Percentiles rank a stretch among this genome's conserved stretches.
Conservation (phyloP, 768 basidiomycete species). For the Trametopsis cervina region DNA sequence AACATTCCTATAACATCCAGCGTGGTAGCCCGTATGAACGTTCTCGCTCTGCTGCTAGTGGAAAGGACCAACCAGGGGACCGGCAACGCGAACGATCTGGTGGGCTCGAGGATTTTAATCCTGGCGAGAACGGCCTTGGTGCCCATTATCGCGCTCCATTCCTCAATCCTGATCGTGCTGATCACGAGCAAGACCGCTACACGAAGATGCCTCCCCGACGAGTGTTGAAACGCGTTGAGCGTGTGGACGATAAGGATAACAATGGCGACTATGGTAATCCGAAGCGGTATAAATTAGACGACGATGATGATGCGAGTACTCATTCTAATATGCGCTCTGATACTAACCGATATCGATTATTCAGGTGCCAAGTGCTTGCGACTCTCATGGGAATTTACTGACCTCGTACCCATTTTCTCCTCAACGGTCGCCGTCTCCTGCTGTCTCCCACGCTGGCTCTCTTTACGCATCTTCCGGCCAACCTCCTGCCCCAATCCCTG, state of each 20-base stretch:
- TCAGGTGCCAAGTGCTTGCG: too few relatives aligned
- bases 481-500: not conserved
- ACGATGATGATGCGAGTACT: not conserved
- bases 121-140: not conserved
- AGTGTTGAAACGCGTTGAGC: not conserved
- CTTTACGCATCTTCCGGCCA: not conserved
- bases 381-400: not conserved
- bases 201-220: not conserved
- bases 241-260: not conserved
- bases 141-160: not conserved
- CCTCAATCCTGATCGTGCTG: slow-evolving; percentile 11
- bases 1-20: not conserved
- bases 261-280: not conserved
- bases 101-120: not conserved
- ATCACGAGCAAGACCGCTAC: not conserved
- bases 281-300: not conserved
- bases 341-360: not conserved
- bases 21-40: slow-evolving; percentile 5
- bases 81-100: not conserved
- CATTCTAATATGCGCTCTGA: not conserved
- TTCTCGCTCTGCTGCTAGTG: slow-evolving; percentile 17
- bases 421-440: not conserved
- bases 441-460: not conserved
- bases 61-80: slow-evolving; percentile 13
- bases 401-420: not conserved